phyloP scores from a whole-genome alignment of 352 stramenopile species.

The Globisporangium spinosum region DNA sequence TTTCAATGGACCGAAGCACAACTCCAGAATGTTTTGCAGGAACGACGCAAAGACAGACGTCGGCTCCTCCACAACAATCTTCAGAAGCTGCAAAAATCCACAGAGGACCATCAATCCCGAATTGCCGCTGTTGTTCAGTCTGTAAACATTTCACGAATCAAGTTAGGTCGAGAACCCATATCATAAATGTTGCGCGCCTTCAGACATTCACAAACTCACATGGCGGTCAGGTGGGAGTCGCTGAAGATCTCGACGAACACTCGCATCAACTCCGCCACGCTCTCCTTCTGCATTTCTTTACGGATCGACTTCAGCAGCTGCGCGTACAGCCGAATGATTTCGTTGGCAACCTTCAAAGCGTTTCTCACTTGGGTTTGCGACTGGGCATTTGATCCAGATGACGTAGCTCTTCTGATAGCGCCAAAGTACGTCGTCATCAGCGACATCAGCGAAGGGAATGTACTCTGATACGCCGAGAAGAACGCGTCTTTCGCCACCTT shows the following conservation, averaged over 20 bases:
- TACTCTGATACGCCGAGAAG: constrained; percentile 51
- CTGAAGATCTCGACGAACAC: constrained; percentile 83
- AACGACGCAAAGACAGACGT: constrained; percentile 71
- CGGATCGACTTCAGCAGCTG: constrained; percentile 78
- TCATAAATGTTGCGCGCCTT: background rate
- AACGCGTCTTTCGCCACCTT: constrained; percentile 77
- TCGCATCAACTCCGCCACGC: constrained; percentile 62
- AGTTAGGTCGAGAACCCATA: background rate
- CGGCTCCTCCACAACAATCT: constrained; percentile 74
- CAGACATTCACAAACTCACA: constrained; percentile 36
- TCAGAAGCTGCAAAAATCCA: constrained; percentile 72
- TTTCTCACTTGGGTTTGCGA: constrained; percentile 50
- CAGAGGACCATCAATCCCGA: constrained; percentile 67
- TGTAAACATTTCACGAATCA: constrained; percentile 20
- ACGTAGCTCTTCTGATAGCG: constrained; percentile 50
- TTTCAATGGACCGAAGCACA: constrained; percentile 77
- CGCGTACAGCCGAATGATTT: constrained; percentile 72
- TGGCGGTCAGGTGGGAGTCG: constrained; percentile 53
- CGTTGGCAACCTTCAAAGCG: constrained; percentile 73
- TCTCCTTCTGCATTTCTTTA: constrained; percentile 80
- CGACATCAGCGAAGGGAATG: constrained; percentile 55
- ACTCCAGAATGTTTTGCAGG: constrained; percentile 68
- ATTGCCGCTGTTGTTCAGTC: constrained; percentile 58
- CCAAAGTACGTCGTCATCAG: constrained; percentile 70
- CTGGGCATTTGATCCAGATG: constrained; percentile 20